Evolutionary conservation across 2,329 filamentous ascomycete species (phyloP).

Genomic region (Chrysosporium queenslandicum): DNA sequence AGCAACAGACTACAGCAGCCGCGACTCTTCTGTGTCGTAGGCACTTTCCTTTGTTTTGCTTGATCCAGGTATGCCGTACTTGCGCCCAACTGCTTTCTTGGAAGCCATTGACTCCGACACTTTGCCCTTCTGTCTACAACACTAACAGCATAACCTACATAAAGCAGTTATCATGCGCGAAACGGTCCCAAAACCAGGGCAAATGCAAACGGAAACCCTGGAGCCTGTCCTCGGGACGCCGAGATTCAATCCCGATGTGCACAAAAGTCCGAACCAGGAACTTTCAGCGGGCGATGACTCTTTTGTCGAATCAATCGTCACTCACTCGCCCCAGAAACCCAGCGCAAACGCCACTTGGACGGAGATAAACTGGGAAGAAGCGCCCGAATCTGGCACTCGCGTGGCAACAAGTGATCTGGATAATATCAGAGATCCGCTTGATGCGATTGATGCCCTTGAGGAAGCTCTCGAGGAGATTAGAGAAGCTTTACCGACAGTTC

Average conservation of each 20-base stretch:
- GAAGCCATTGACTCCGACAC: neutral
- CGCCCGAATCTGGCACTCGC: constrained; percentile 15
- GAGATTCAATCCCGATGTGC: constrained; percentile 22
- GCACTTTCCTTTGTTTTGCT: neutral
- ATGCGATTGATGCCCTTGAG: constrained; percentile 43
- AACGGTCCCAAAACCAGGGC: neutral
- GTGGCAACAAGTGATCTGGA: constrained; percentile 15
- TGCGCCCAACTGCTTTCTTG: neutral
- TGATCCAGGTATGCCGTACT: neutral
- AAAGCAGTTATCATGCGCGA: no score
- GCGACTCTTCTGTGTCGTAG: neutral
- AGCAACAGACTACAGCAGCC: neutral
- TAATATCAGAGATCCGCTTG: constrained; percentile 38
- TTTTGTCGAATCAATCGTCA: constrained; percentile 23
- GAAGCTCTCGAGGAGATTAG: constrained; percentile 43
- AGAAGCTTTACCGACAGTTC: constrained; percentile 27
- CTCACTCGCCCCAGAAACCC: constrained; percentile 22
- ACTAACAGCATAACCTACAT: neutral
- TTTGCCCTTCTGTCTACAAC: neutral
- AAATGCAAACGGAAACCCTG: constrained; percentile 2
- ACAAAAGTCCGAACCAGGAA: constrained; percentile 15
- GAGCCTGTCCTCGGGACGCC: constrained; percentile 14
- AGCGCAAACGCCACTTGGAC: neutral
- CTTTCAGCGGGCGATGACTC: constrained; percentile 17
- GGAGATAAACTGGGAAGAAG: neutral